These are phyloP conservation scores for Magnusiomyces suaveolens DNA, from an alignment of 1,139 yeast genomes.

Conservation along the genomic window DNA sequence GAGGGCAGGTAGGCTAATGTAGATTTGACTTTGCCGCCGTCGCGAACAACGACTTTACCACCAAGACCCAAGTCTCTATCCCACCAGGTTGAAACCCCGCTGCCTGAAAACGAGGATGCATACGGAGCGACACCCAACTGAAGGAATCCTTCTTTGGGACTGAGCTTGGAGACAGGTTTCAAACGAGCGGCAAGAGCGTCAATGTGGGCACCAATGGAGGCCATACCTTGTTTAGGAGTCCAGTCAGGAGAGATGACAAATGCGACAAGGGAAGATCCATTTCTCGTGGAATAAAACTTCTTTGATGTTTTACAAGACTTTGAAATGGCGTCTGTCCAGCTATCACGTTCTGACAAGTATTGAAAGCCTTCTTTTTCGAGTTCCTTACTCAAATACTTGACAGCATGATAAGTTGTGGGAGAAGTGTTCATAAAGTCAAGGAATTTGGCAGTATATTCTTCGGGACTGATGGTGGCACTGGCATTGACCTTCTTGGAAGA, in stretches of 20 bases:
- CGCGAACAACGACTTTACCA: slow-evolving; percentile 71
- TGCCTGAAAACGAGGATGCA: slow-evolving; percentile 67
- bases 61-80: slow-evolving; percentile 89
- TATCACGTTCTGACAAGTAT: slow-evolving; percentile 59
- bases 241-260: slow-evolving; percentile 64
- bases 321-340: slow-evolving; percentile 50
- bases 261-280: slow-evolving; percentile 74
- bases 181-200: slow-evolving; percentile 71
- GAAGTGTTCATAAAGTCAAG: slow-evolving; percentile 71
- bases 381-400: slow-evolving; percentile 40
- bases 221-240: slow-evolving; percentile 66
- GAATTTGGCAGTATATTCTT: slow-evolving; percentile 40
- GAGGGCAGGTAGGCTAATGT: slow-evolving; percentile 77
- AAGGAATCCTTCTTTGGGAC: slow-evolving; percentile 60
- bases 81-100: slow-evolving; percentile 67
- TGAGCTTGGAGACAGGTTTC: slow-evolving; percentile 74
- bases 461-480: slow-evolving; percentile 13
- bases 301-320: slow-evolving; percentile 34
- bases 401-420: slow-evolving; percentile 92
- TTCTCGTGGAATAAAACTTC: slow-evolving; percentile 66
- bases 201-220: slow-evolving; percentile 85
- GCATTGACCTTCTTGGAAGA: slow-evolving; percentile 7
- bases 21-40: slow-evolving; percentile 45
- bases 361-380: slow-evolving; percentile 31
- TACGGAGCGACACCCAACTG: slow-evolving; percentile 91